Evolutionary conservation across 2,329 filamentous ascomycete species (phyloP), one percentile per base, ranked within the genome.

Genomic region (Penicillium glabrum): DNA sequence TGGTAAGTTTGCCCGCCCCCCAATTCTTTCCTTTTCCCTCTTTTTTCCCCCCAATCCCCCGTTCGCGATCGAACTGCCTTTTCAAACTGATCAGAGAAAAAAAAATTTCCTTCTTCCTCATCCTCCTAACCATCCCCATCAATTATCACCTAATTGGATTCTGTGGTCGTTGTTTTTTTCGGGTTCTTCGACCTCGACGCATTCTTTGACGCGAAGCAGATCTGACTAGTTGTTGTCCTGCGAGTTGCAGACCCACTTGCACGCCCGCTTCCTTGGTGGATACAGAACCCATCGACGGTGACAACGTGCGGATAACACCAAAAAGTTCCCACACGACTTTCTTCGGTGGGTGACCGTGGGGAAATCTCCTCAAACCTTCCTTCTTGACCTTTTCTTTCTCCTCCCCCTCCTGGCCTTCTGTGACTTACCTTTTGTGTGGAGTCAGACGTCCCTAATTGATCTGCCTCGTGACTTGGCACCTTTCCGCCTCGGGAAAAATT

Each of bases 251-350:
- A 74, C 72, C 72, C 72, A 74, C 72, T 68, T 69, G 56, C 66
- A 71, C 69, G 71, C 69, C 61, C 68, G 68, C 69, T 69, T 71
- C 67, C 61, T 63, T 69, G 67, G 72, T 75, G 72, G 72, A 75
- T 74, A 69, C 72, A 71, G 64, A 69, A 69, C 68, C 61, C 69
- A 70, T 71, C 66, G 64, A 68, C 66, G 67, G 61, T 70, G 64
- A 73, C 72, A 72, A 73, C 72, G 71, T 74, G 72, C 72, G 72
- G 72, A 73, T 74, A 74, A 73, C 69, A 41, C 55, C 62, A 68
- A 69, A 48, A 67, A 70, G 68, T 73, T 72, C 68, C 71, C 72
- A 74, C 70, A 71, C 68, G 65, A 68, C 66, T 70, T 63, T 68
- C 66, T 71, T 41, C 50, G 68, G 71, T 74, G 72, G 71, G 69